A percentile compares a stretch with the other conserved stretches of the same genome.
These are phyloP conservation scores for Scutellaria barbata DNA, from an alignment of 257 asterid genomes.

Conservation along the genomic window DNA sequence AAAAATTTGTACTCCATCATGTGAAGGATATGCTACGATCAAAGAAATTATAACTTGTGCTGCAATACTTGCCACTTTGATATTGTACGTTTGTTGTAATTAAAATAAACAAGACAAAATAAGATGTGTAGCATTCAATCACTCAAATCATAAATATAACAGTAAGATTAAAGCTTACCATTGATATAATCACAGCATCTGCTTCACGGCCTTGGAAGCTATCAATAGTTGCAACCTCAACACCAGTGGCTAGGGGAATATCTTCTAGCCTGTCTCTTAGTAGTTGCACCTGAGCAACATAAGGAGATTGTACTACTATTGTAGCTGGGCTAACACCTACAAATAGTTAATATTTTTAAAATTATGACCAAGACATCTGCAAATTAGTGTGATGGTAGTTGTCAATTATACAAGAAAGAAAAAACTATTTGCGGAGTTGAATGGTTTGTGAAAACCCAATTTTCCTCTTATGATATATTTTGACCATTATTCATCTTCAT, in stretches of 20 bases:
- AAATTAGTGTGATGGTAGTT: conserved; percentile 9
- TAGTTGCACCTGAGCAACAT: conserved; percentile 97
- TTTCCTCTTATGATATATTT: neutral
- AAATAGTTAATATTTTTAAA: conserved; percentile 31
- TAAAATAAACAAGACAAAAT: conserved; percentile 11
- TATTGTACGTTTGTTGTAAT: neutral
- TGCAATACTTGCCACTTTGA: neutral
- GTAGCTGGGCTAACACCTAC: conserved; percentile 80
- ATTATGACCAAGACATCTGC: conserved; percentile 13
- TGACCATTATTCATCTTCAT: conserved; percentile 16
- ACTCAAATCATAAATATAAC: neutral
- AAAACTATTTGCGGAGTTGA: neutral
- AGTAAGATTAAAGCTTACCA: conserved; percentile 55
- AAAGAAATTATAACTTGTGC: conserved; percentile 13
- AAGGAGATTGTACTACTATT: conserved; percentile 95
- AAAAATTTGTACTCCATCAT: neutral
- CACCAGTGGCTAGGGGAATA: conserved; percentile 67
- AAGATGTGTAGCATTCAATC: conserved; percentile 6
- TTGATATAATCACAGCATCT: conserved; percentile 92
- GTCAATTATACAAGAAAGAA: conserved; percentile 17
- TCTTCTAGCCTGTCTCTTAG: conserved; percentile 86
- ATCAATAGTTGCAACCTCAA: conserved; percentile 91
- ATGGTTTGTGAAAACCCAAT: conserved; percentile 7
- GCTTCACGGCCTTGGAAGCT: conserved; percentile 99
- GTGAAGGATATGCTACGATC: conserved; percentile 16